Conservation (phyloP, 331 rosid genomes). For the Acacia pycnantha region DNA sequence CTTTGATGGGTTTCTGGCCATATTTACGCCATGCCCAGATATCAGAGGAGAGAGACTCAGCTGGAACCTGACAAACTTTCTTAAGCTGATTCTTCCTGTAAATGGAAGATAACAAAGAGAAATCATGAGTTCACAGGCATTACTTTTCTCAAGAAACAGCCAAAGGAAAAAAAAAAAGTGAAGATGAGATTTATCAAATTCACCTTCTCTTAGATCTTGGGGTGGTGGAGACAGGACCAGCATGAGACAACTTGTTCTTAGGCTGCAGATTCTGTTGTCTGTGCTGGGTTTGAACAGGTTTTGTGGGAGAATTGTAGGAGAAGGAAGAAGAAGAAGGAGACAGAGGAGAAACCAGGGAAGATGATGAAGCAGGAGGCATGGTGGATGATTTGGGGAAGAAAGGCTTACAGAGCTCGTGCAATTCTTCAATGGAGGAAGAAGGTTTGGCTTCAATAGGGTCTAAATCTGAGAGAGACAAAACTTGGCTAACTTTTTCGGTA, state of each 20-base stretch:
- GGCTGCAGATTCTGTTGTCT: conserved; percentile 27
- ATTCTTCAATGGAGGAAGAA: conserved; percentile 41
- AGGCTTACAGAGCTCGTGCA: conserved; percentile 86
- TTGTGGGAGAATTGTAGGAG: conserved; percentile 36
- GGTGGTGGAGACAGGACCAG: conserved; percentile 42
- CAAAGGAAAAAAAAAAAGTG: not conserved
- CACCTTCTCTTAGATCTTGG: conserved; percentile 91
- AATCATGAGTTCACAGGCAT: conserved; percentile 7
- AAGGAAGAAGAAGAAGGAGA: conserved; percentile 15
- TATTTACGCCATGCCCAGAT: conserved; percentile 99
- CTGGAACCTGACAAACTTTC: conserved; percentile 81
- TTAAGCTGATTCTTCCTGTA: conserved; percentile 85
- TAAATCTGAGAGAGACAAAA: conserved; percentile 42
- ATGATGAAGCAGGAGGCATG: conserved; percentile 34
- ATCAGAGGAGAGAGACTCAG: conserved; percentile 83
- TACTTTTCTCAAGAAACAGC: not conserved
- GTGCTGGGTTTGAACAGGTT: conserved; percentile 30
- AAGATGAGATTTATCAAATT: not conserved
- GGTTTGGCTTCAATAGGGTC: conserved; percentile 48
- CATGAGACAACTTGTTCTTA: conserved; percentile 34
- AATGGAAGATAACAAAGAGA: not conserved
- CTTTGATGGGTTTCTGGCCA: conserved; percentile 98
- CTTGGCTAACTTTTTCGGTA: conserved; percentile 25
- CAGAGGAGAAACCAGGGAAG: not conserved
- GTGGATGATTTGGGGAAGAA: conserved; percentile 70